phyloP scores from a whole-genome alignment of 768 basidiomycete species.

The Lyophyllum atratum region DNA sequence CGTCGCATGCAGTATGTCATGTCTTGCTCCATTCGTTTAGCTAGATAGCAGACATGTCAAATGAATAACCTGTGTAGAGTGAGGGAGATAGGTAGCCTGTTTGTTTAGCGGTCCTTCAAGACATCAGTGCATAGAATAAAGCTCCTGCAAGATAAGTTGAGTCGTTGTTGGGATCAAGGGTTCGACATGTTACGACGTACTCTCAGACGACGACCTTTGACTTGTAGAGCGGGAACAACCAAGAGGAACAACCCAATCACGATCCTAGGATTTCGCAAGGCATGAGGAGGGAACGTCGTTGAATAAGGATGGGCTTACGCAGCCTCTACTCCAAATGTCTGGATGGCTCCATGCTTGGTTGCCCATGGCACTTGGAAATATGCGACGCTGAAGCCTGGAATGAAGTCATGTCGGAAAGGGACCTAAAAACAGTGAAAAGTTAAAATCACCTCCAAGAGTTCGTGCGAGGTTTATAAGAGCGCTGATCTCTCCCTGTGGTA shows the following conservation, averaged over 20 bases:
- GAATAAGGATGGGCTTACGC: constrained; percentile 35
- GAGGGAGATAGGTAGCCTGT: background rate
- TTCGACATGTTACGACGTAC: constrained; percentile 28
- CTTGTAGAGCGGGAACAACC: constrained; percentile 48
- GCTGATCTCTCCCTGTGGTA: constrained; percentile 50
- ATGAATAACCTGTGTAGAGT: background rate
- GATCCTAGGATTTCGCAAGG: constrained; percentile 29
- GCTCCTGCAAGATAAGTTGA: constrained; percentile 12
- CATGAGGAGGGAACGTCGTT: background rate
- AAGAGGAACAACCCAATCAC: constrained; percentile 50
- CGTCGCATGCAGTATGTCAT: background rate
- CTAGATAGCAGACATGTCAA: background rate
- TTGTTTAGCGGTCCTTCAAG: background rate
- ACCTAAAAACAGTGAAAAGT: background rate
- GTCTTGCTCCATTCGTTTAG: background rate
- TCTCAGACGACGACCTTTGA: constrained; percentile 42
- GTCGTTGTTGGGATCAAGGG: background rate
- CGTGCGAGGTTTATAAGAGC: constrained; percentile 56
- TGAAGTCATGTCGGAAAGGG: background rate
- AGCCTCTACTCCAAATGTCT: constrained; percentile 57
- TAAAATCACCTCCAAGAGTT: constrained; percentile 43
- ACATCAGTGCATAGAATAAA: constrained; percentile 18
- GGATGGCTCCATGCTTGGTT: constrained; percentile 48
- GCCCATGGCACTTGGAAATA: constrained; percentile 65
- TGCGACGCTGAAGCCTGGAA: constrained; percentile 49